Evolutionary conservation across 2,329 filamentous ascomycete species (phyloP), one percentile per base, ranked within the genome.

Genomic region (Juglanconis juglandina): DNA sequence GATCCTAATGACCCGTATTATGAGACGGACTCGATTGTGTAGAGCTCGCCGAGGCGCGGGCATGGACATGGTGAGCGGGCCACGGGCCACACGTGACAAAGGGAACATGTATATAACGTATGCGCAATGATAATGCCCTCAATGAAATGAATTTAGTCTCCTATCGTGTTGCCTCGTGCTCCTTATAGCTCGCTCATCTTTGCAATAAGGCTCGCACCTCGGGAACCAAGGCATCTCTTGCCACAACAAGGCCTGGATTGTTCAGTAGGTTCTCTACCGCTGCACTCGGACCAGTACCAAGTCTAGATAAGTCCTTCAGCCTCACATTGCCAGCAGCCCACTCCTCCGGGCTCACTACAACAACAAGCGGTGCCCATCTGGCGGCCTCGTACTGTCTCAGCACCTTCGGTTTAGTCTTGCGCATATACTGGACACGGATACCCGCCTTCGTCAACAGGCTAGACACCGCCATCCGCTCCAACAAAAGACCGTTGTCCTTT

Each of bases 391-490:
- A 96, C 71, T 96, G 92, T 61, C 87, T 83, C 6, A 86, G 87
- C 34, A 94, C 79, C 74, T 91, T 96, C 14, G 92, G 91, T 79
- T 95, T 96, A 65, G 87, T 81, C 75, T 96, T 96, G 77, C 89
- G 91, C 14, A 85, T 79, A 72, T 92, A 96, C 70, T 96, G 91
- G 52, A 91, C 88, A 82, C 91, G 94, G 75, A 96, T 86, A 24
- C 90, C 91, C 8, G 89, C 90, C 66, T 90, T 87, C 90, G 92
- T 93, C 53, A 96, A 78, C 64, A 80, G 81, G 65, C 86, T 83
- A 60, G 87, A 87, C 41, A 96, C 83, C 24, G 86, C 79, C 85
- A 96, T 92, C 64, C 93, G 87, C 79, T 96, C 89, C 65, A 87
- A 86, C 56, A 96, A 75, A 61, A 95, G 78, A 41, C 91, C 91